Conservation (phyloP, 2,329 filamentous ascomycete species). For the Neoarthrinium moseri region DNA sequence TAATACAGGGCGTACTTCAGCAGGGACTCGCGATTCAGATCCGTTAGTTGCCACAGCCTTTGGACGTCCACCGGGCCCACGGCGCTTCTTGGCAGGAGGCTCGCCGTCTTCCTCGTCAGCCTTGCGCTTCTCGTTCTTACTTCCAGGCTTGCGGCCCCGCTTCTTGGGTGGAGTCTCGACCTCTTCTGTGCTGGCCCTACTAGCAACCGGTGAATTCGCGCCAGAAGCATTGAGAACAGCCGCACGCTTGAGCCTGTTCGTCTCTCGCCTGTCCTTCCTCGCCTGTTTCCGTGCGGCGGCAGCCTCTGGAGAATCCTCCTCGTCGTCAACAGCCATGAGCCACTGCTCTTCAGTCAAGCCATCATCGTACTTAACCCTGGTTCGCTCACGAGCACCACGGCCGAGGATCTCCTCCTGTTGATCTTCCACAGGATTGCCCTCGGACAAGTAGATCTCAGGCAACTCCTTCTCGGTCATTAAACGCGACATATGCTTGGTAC, state of each 20-base stretch:
- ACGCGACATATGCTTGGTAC: slow-evolving; percentile 67
- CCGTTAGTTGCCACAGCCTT: slow-evolving; percentile 52
- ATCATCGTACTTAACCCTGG: slow-evolving; percentile 92
- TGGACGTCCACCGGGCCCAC: slow-evolving; percentile 66
- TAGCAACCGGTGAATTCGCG: slow-evolving; percentile 76
- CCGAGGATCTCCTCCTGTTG: slow-evolving; percentile 77
- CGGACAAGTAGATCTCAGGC: slow-evolving; percentile 89
- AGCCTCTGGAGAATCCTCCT: slow-evolving; percentile 90
- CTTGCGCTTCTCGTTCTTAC: slow-evolving; percentile 82
- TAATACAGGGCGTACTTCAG: slow-evolving; percentile 71
- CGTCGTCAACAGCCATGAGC: slow-evolving; percentile 96
- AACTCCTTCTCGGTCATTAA: slow-evolving; percentile 85
- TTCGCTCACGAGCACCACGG: slow-evolving; percentile 91
- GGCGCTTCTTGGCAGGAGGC: slow-evolving; percentile 75
- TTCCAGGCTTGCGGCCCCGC: slow-evolving; percentile 77
- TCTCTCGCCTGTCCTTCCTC: slow-evolving; percentile 74
- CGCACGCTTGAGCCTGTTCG: slow-evolving; percentile 68
- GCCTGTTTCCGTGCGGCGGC: slow-evolving; percentile 89
- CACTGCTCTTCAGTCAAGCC: slow-evolving; percentile 98
- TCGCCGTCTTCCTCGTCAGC: slow-evolving; percentile 76
- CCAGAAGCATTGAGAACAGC: slow-evolving; percentile 31
- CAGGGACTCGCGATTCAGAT: slow-evolving; percentile 49
- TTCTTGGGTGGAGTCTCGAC: slow-evolving; percentile 74
- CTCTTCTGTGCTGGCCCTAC: slow-evolving; percentile 81
- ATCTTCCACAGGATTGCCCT: slow-evolving; percentile 78